Percentiles rank a stretch among this genome's conserved stretches.
Evolutionary conservation across 768 basidiomycete species (phyloP).

Genomic region (Suillus subalutaceus): DNA sequence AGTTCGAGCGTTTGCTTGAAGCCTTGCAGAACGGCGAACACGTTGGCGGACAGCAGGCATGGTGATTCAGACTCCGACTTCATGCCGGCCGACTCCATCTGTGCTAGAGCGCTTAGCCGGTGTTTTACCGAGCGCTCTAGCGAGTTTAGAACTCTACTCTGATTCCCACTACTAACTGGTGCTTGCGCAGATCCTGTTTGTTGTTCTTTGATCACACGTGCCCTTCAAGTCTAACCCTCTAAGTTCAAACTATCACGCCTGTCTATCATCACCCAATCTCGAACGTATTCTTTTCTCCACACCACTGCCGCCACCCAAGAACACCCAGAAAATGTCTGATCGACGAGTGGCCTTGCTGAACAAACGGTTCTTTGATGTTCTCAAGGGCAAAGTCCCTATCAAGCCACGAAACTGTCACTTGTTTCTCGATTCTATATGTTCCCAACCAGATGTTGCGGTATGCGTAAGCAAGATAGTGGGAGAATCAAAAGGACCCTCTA

Average conservation of each 20-base stretch:
- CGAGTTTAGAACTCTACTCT: not conserved
- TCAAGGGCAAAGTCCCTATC: conserved; percentile 26
- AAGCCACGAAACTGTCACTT: conserved; percentile 22
- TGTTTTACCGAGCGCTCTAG: not conserved
- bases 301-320: not conserved
- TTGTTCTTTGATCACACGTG: not conserved
- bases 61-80: not conserved
- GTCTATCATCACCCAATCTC: not conserved
- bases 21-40: not conserved
- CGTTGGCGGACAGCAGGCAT: not conserved
- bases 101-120: not conserved
- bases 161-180: conserved; percentile 6
- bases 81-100: not conserved
- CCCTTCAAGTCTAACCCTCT: not conserved
- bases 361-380: conserved; percentile 31
- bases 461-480: conserved; percentile 39
- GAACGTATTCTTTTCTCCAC: not conserved
- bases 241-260: not conserved
- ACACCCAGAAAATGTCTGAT: not conserved
- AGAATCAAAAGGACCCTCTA: conserved; percentile 34
- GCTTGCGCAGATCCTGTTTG: conserved; percentile 3
- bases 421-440: conserved; percentile 48
- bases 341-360: conserved; percentile 18
- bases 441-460: conserved; percentile 34
- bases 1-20: not conserved